These are phyloP conservation scores for Sugiyamaella neomexicana DNA, from an alignment of 1,139 yeast species.

Conservation along the genomic window DNA sequence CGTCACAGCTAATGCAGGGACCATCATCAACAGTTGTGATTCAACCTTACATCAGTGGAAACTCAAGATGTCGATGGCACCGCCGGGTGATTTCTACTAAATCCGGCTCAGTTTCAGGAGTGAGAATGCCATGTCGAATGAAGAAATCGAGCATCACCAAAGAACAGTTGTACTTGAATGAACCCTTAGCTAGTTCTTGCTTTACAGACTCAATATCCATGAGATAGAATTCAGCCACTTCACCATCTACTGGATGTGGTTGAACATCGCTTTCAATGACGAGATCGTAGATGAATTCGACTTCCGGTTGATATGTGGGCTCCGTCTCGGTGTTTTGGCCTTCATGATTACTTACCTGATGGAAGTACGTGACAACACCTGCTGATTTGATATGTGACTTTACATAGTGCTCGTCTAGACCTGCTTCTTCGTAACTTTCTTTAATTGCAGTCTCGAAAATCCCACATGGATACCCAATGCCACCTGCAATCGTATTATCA, in stretches of 20 bases:
- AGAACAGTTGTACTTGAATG: constrained; percentile 90
- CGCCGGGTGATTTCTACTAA: constrained; percentile 58
- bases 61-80: constrained; percentile 69
- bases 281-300: constrained; percentile 76
- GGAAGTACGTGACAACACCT: constrained; percentile 73
- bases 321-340: constrained; percentile 38
- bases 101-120: constrained; percentile 61
- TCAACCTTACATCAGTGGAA: constrained; percentile 49
- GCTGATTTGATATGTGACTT: constrained; percentile 47
- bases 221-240: constrained; percentile 70
- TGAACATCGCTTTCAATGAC: constrained; percentile 51
- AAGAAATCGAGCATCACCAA: constrained; percentile 77
- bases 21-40: no score
- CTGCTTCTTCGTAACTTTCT: constrained; percentile 91
- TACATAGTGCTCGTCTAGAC: constrained; percentile 58
- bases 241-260: constrained; percentile 83
- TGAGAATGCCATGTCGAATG: constrained; percentile 72
- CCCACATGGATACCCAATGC: constrained; percentile 80
- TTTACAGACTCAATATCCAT: constrained; percentile 61
- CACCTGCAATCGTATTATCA: constrained; percentile 95
- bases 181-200: constrained; percentile 48
- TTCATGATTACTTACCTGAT: constrained; percentile 33
- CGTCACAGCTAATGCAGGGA: no score
- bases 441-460: constrained; percentile 74
- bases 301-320: constrained; percentile 81